These are phyloP conservation scores for Cylindricascospora bacillispora DNA, from an alignment of 1,139 yeast species.

Conservation along the genomic window DNA sequence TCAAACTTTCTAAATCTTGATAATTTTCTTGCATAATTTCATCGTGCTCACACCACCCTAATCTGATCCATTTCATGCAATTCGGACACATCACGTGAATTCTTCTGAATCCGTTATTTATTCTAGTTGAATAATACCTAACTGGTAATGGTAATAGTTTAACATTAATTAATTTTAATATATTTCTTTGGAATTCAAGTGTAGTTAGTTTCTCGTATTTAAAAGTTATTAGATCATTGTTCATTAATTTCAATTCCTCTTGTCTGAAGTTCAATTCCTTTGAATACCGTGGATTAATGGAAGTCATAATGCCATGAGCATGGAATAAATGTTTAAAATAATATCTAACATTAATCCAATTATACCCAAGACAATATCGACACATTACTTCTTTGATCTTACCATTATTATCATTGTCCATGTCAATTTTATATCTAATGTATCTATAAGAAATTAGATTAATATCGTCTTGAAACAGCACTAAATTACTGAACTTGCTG, in stretches of 20 bases:
- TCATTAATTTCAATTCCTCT: too few relatives aligned
- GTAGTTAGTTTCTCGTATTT: neutral
- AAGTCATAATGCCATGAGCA: constrained; percentile 16
- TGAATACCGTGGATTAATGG: too few relatives aligned
- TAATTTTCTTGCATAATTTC: constrained; percentile 7
- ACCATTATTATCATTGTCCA: too few relatives aligned
- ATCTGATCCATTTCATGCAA: constrained; percentile 10
- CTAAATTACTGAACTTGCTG: too few relatives aligned
- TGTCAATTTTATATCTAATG: constrained; percentile 5
- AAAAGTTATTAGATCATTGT: too few relatives aligned
- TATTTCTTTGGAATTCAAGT: constrained; percentile 5
- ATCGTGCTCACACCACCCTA: constrained; percentile 14
- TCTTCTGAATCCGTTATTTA: constrained; percentile 9
- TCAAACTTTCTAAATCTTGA: constrained; percentile 6
- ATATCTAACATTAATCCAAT: constrained; percentile 8
- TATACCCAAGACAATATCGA: constrained; percentile 12
- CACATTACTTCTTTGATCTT: constrained; percentile 8
- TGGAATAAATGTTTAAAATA: constrained; percentile 12
- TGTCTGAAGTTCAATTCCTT: constrained; percentile 3
- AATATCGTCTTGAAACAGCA: too few relatives aligned
- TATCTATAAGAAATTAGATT: constrained; percentile 9
- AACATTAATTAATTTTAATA: constrained; percentile 5
- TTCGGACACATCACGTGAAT: constrained; percentile 10
- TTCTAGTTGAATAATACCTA: constrained; percentile 6
- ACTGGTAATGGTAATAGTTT: constrained; percentile 9